These are phyloP conservation scores for Pouteria glomerata DNA, from an alignment of 148 eudicot species.

Conservation along the genomic window DNA sequence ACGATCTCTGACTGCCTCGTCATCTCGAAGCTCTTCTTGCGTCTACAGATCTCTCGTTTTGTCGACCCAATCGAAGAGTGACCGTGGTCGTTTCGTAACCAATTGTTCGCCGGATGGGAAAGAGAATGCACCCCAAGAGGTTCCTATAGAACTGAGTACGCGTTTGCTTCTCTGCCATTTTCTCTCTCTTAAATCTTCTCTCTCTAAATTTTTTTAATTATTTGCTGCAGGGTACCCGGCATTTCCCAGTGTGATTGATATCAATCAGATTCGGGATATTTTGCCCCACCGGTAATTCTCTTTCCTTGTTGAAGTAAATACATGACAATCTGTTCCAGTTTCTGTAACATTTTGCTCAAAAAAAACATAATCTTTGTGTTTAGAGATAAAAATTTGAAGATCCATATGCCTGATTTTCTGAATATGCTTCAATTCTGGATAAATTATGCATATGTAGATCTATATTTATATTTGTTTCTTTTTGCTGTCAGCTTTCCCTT, in stretches of 20 bases:
- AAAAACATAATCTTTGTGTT: background rate
- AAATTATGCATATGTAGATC: background rate
- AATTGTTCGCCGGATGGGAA: constrained; percentile 27
- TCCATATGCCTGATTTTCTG: background rate
- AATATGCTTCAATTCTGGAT: background rate
- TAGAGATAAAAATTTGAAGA: background rate
- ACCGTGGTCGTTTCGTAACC: constrained; percentile 19
- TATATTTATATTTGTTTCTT: background rate
- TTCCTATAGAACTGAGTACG: constrained; percentile 73
- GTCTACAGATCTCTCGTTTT: constrained; percentile 38
- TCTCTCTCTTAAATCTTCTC: background rate
- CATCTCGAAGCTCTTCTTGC: constrained; percentile 15
- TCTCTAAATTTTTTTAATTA: background rate
- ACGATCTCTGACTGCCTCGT: background rate
- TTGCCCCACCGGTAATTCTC: constrained; percentile 77
- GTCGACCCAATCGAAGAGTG: constrained; percentile 23
- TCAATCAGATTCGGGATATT: constrained; percentile 86
- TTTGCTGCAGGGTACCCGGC: constrained; percentile 57
- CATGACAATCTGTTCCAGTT: background rate
- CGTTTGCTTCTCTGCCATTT: background rate
- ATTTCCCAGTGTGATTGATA: constrained; percentile 86
- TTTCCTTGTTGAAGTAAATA: background rate
- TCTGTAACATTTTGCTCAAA: background rate
- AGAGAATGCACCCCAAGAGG: constrained; percentile 21
- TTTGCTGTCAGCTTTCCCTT: constrained; percentile 65